Evolutionary conservation across 768 basidiomycete genomes (phyloP).

Genomic region (Lepiota brunneoincarnata): DNA sequence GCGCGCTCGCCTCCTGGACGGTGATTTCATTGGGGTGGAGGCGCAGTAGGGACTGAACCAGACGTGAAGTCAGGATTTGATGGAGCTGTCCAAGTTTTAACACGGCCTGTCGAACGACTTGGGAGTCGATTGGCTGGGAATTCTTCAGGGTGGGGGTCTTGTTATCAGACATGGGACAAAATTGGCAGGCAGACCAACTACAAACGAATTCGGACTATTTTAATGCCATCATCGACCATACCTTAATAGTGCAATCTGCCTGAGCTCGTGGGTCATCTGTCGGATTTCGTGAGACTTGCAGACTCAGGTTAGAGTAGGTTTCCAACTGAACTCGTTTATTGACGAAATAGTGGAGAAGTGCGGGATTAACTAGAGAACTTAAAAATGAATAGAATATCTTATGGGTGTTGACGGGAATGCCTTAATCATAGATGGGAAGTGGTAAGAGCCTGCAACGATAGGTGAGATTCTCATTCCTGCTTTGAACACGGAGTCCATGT

Average conservation of each 20-base stretch:
- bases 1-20: background rate
- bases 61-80: background rate
- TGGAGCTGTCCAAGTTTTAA: background rate
- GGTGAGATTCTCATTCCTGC: background rate
- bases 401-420: no score
- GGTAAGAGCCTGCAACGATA: slow-evolving; percentile 53
- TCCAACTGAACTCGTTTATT: no score
- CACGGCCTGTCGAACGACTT: no score
- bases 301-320: no score
- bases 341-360: background rate
- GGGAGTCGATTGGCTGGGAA: background rate
- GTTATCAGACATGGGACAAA: no score
- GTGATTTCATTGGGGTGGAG: slow-evolving; percentile 5
- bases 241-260: no score
- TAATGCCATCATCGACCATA: no score
- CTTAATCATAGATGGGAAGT: slow-evolving; percentile 68
- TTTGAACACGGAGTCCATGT: slow-evolving; percentile 17
- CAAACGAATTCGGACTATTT: no score
- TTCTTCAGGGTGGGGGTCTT: no score
- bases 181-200: no score
- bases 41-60: slow-evolving; percentile 1
- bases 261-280: no score
- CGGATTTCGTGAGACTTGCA: no score
- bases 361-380: background rate
- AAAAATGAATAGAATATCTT: background rate